Base-by-base conservation (phyloP, 2,329 filamentous ascomycete genomes). In the Pseudomassariella vexata region DNA sequence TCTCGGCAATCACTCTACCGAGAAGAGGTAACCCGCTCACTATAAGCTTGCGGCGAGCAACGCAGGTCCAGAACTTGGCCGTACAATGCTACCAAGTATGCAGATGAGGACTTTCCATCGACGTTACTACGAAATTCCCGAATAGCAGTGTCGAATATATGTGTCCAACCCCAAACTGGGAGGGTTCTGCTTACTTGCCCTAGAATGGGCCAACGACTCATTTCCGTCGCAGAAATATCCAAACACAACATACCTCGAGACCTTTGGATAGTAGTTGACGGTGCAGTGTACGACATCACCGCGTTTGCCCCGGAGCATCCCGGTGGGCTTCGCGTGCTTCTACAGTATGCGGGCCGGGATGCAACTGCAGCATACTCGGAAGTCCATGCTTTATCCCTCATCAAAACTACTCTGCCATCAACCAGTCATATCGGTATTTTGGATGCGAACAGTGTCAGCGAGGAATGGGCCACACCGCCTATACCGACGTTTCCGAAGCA, bases 351-450 rank as follows among this genome's bases (percentile, higher is more conserved):
- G 19, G 73, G 71, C 26, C 60, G 59, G 17, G 72, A 76, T 53
- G 72, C 70, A 4, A 72, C 67, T 26, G 60, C 56, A 32, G 64
- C 60, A 34, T 81, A 72, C 56, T 65, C 62, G 17, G 59, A 65
- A 41, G 62, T 72, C 19, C 71, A 76, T 49, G 55, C 65, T 2
- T 56, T 60, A 16, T 60, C 52, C n/a, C 46, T 66, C 7, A 53
- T 66, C 32, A 41, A 51, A 19, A 47, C 47, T n/a, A 54, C 60
- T 19, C 52, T 75, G 32, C 55, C 64, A 27, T 45, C 60, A 18
- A 59, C 66, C 6, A 66, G 69, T 34, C 53, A 62, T 36, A 62
- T 71, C 30, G 74, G 74, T 17, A 48, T 50, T n/a, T 49, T 78
- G 3, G 69, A 73, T 44, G 45, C 48, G 24, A 55, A 59, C 16